Conservation (phyloP, 2,329 filamentous ascomycete species). For the Nigrospora sphaerica region DNA sequence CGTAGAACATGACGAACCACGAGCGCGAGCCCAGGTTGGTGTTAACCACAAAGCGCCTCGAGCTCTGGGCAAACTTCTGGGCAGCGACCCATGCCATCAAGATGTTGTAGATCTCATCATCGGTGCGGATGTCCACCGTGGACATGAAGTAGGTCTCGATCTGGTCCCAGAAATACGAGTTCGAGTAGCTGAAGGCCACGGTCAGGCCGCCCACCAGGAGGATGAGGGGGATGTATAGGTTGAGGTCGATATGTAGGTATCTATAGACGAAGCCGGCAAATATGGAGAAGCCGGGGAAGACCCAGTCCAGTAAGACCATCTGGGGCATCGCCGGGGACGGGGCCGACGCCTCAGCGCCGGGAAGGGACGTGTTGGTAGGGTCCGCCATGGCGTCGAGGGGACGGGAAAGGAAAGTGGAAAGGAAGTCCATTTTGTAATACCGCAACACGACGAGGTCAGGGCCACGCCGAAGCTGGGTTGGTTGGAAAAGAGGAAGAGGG, state of each 20-base stretch:
- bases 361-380: conserved; percentile 4
- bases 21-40: conserved; percentile 49
- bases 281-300: conserved; percentile 60
- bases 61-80: conserved; percentile 52
- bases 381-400: conserved; percentile 10
- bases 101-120: conserved; percentile 69
- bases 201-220: conserved; percentile 40
- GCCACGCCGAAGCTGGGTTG: too few species aligned
- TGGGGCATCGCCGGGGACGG: conserved; percentile 21
- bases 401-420: neutral
- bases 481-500: neutral
- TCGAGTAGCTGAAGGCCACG: conserved; percentile 47
- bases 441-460: neutral
- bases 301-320: conserved; percentile 48
- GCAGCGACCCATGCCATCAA: conserved; percentile 62
- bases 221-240: conserved; percentile 53
- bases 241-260: conserved; percentile 55
- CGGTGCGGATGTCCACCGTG: conserved; percentile 57
- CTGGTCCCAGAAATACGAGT: conserved; percentile 36
- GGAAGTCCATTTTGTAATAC: neutral
- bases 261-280: conserved; percentile 44
- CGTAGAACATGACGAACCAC: conserved; percentile 38
- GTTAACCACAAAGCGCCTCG: conserved; percentile 58
- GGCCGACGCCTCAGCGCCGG: conserved; percentile 1
- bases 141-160: conserved; percentile 54